Conservation (phyloP, 768 basidiomycete genomes). For the Calocybe cyanea region DNA sequence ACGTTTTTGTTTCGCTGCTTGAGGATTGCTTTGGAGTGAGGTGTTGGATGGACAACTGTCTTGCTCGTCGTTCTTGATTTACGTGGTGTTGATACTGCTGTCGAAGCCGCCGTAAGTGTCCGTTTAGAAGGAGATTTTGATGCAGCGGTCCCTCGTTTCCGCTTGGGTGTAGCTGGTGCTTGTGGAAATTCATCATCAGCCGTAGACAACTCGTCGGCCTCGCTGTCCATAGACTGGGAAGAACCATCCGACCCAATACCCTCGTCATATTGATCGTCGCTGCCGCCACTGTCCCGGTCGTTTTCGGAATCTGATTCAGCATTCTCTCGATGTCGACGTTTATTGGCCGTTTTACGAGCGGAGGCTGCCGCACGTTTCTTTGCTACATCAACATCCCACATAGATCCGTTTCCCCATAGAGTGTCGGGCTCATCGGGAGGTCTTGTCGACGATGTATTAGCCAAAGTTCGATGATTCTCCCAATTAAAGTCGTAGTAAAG, state of each 20-base stretch:
- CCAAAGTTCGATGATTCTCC: constrained; percentile 41
- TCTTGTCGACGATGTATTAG: constrained; percentile 31
- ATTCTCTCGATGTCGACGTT: constrained; percentile 19
- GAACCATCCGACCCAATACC: constrained; percentile 19
- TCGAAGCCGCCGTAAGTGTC: constrained; percentile 8
- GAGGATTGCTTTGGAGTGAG: constrained; percentile 71
- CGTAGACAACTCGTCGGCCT: no score
- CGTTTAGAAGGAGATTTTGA: constrained; percentile 22
- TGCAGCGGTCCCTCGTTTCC: constrained; percentile 31
- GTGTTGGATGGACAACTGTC: constrained; percentile 60
- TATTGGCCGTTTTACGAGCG: constrained; percentile 10
- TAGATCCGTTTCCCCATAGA: constrained; percentile 35
- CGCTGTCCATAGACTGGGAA: not conserved
- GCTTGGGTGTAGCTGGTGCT: constrained; percentile 45
- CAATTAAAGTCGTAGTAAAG: constrained; percentile 63
- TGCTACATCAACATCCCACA: constrained; percentile 43
- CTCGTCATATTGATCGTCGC: constrained; percentile 23
- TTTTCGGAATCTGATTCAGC: constrained; percentile 18
- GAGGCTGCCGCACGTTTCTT: constrained; percentile 9
- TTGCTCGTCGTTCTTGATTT: constrained; percentile 27
- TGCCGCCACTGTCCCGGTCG: constrained; percentile 22
- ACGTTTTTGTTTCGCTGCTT: constrained; percentile 34
- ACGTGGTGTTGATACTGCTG: constrained; percentile 23
- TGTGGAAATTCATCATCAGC: not conserved
- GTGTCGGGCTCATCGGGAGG: constrained; percentile 19